Percentiles rank a stretch among this genome's conserved stretches.
Evolutionary conservation across 768 basidiomycete genomes (phyloP).

Genomic region (Leucocoprinus leucothites): DNA sequence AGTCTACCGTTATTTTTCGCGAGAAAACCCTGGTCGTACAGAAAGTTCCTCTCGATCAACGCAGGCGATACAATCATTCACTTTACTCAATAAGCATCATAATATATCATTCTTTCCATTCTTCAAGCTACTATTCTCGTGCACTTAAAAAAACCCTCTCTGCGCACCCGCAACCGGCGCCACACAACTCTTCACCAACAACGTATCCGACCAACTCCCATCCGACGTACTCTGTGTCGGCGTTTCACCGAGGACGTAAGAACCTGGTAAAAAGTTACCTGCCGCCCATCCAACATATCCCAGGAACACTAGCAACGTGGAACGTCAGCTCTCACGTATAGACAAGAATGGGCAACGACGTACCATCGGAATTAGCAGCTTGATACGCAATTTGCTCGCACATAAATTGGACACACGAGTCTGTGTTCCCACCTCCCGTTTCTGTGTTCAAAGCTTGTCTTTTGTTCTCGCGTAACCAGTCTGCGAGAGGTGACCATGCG

Average conservation of each 20-base stretch:
- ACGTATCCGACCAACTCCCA: constrained; percentile 37
- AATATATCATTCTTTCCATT: not conserved
- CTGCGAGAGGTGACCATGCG: constrained; percentile 42
- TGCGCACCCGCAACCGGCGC: constrained; percentile 25
- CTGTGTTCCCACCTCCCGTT: constrained; percentile 55
- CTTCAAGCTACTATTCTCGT: not conserved
- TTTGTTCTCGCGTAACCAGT: constrained; percentile 45
- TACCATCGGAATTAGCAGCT: constrained; percentile 46
- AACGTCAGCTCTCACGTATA: not conserved
- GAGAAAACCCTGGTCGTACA: constrained; percentile 29
- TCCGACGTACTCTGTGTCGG: constrained; percentile 24
- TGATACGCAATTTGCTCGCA: constrained; percentile 45
- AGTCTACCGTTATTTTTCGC: too few relatives aligned
- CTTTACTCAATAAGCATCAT: not conserved
- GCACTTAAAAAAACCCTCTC: constrained; percentile 15
- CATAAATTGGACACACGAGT: constrained; percentile 41
- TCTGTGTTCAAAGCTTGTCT: constrained; percentile 59
- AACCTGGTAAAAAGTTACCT: constrained; percentile 42
- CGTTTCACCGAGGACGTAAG: constrained; percentile 30
- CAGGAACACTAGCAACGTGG: constrained; percentile 34
- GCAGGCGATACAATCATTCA: constrained; percentile 24
- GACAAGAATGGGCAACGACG: not conserved
- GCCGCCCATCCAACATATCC: constrained; percentile 60
- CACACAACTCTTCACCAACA: constrained; percentile 36
- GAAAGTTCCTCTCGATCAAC: constrained; percentile 21